phyloP scores from a whole-genome alignment of 495 filamentous ascomycete genomes.

The Penicillium macrosclerotiorum region DNA sequence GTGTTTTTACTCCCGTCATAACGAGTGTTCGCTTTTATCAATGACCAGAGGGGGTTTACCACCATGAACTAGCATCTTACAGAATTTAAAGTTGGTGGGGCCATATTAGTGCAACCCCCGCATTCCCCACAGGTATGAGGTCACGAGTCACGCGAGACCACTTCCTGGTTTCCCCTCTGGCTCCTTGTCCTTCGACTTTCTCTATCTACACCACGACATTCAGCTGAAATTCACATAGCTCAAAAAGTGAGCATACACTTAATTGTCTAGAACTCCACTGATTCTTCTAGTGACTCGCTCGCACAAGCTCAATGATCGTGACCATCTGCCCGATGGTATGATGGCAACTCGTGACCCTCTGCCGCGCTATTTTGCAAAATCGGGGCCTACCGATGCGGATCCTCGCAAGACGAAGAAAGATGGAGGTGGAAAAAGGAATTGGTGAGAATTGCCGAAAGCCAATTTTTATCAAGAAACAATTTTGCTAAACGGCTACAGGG shows the following conservation, averaged over 20 bases:
- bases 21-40: not conserved
- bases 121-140: conserved; percentile 20
- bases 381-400: conserved; percentile 74
- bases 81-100: conserved; percentile 26
- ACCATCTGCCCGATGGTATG: conserved; percentile 69
- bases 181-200: not conserved
- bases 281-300: conserved; percentile 80
- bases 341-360: conserved; percentile 65
- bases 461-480: too few relatives aligned
- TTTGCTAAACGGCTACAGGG: conserved; percentile 54
- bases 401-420: conserved; percentile 97
- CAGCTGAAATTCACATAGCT: not conserved
- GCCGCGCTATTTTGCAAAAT: conserved; percentile 90
- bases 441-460: conserved; percentile 66
- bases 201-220: not conserved
- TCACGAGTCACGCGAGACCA: conserved; percentile 20
- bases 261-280: not conserved
- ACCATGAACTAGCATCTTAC: not conserved
- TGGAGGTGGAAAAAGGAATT: conserved; percentile 89
- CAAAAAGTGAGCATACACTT: conserved; percentile 6
- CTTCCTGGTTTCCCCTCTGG: not conserved
- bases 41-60: not conserved
- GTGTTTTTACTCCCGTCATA: too few relatives aligned
- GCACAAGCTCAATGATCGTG: conserved; percentile 87
- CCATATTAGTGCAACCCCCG: conserved; percentile 20